A percentile compares a stretch with the other conserved stretches of the same genome.
phyloP scores from a whole-genome alignment of 2,329 filamentous ascomycete genomes.

The Fusarium globosum region DNA sequence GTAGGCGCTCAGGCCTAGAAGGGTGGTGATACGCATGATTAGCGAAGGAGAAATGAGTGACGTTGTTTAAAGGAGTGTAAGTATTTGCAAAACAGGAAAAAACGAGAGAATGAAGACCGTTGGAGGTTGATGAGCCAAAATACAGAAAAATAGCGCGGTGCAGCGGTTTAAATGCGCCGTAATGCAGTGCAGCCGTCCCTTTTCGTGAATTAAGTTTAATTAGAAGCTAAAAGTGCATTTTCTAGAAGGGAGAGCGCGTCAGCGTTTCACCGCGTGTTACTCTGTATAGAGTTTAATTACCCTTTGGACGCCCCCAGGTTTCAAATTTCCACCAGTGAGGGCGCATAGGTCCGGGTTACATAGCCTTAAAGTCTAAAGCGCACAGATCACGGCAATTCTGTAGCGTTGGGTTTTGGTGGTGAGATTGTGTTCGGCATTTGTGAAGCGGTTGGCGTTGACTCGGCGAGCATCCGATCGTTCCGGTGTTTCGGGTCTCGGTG shows the following conservation, averaged over 20 bases:
- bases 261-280: no score
- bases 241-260: neutral
- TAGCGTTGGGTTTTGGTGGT: neutral
- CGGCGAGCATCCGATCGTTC: neutral
- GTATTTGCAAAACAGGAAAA: neutral
- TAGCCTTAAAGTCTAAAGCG: slow-evolving; percentile 13
- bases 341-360: neutral
- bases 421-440: neutral
- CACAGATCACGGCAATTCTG: slow-evolving; percentile 13
- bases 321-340: neutral
- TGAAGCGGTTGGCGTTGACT: neutral
- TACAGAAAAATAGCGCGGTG: neutral
- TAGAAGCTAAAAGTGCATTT: neutral
- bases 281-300: slow-evolving; percentile 14
- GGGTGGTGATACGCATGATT: slow-evolving; percentile 3
- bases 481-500: neutral
- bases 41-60: neutral
- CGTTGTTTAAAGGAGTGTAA: neutral
- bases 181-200: neutral
- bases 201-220: slow-evolving; percentile 15
- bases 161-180: neutral
- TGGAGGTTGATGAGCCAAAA: neutral
- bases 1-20: neutral
- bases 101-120: neutral
- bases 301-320: neutral